Percentiles rank a stretch among this genome's conserved stretches.
Evolutionary conservation across 768 basidiomycete genomes (phyloP).

Genomic region (Arthromyces matolae): DNA sequence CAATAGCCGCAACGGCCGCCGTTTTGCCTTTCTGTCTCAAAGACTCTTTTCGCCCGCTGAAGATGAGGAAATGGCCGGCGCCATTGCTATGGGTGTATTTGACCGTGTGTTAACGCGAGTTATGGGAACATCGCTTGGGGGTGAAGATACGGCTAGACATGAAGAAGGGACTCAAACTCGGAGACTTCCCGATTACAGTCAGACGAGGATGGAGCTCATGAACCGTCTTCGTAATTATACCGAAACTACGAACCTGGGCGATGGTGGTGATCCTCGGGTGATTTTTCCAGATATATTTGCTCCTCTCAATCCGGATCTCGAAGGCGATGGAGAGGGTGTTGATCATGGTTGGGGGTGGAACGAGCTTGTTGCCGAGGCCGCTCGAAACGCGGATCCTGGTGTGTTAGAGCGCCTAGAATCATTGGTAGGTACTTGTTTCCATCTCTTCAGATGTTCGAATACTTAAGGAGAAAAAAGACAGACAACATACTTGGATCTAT

Average conservation of each 20-base stretch:
- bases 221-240: constrained; percentile 14
- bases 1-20: neutral
- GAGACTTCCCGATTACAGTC: neutral
- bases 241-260: neutral
- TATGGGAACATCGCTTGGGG: constrained; percentile 7
- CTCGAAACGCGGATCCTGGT: constrained; percentile 17
- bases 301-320: constrained; percentile 13
- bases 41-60: too few species aligned
- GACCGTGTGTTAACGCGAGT: constrained; percentile 12
- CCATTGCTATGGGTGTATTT: constrained; percentile 16
- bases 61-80: constrained; percentile 6
- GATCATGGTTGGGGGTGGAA: constrained; percentile 16
- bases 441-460: neutral
- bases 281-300: constrained; percentile 8
- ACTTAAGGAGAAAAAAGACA: constrained; percentile 28
- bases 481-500: constrained; percentile 30
- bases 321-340: constrained; percentile 6
- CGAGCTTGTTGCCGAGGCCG: constrained; percentile 13
- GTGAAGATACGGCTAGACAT: neutral
- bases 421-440: constrained; percentile 22
- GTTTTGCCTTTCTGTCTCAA: neutral
- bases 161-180: neutral
- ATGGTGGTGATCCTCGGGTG: neutral
- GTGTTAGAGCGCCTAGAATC: constrained; percentile 28
- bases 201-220: constrained; percentile 15